Evolutionary conservation across 1,284 basidiomycete genomes (phyloP).

Genomic region (Trametes versicolor): DNA sequence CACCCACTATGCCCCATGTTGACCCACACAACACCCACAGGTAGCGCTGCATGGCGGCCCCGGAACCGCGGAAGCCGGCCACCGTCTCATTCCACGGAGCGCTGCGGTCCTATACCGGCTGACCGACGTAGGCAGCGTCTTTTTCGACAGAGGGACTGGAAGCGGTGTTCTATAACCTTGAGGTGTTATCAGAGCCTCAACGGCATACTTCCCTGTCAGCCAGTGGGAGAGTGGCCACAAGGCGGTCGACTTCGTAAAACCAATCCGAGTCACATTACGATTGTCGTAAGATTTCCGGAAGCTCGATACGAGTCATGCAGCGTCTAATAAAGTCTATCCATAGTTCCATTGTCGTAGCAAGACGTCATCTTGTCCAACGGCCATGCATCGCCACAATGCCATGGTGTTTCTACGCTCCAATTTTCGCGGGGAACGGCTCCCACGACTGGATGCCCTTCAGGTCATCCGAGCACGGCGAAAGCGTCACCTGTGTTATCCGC

Average conservation of each 20-base stretch:
- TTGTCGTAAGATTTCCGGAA: background rate
- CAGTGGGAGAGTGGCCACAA: background rate
- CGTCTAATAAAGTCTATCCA: conserved; percentile 1
- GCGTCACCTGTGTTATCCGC: conserved; percentile 11
- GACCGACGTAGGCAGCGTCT: conserved; percentile 67
- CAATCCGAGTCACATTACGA: conserved; percentile 4
- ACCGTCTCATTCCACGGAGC: conserved; percentile 58
- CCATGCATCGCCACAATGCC: background rate
- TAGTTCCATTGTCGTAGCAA: background rate
- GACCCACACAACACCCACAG: conserved; percentile 46
- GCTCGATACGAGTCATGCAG: background rate
- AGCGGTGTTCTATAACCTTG: conserved; percentile 61
- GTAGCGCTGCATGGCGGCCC: conserved; percentile 69
- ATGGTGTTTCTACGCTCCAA: background rate
- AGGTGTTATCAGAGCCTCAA: too few species aligned
- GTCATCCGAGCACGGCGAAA: conserved; percentile 14
- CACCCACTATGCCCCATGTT: background rate
- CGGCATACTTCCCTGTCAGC: background rate
- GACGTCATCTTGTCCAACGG: background rate
- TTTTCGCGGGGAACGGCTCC: conserved; percentile 13
- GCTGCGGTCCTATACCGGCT: conserved; percentile 74
- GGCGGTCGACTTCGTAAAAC: background rate
- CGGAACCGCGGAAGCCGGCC: conserved; percentile 46
- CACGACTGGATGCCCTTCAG: conserved; percentile 19
- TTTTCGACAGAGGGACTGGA: conserved; percentile 77